These are phyloP conservation scores for Phlegmacium glaucopus DNA, from an alignment of 768 basidiomycete species.

Conservation along the genomic window DNA sequence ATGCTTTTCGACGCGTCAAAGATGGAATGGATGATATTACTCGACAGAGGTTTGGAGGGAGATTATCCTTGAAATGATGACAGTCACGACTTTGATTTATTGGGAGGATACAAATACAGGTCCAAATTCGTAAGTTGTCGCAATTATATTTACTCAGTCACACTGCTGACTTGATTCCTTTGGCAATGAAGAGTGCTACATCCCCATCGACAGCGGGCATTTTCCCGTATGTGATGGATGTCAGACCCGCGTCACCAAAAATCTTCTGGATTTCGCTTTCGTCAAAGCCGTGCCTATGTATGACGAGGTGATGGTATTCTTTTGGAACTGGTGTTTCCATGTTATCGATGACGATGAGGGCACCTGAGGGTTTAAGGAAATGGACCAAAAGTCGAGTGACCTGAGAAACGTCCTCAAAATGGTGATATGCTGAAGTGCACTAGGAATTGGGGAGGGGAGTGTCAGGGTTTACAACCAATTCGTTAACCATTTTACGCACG, in stretches of 20 bases:
- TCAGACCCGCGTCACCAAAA: slow-evolving; percentile 55
- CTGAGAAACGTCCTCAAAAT: slow-evolving; percentile 47
- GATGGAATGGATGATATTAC: slow-evolving; percentile 61
- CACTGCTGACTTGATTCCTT: slow-evolving; percentile 36
- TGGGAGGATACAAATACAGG: no score
- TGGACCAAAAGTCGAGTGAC: slow-evolving; percentile 50
- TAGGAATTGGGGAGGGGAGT: slow-evolving; percentile 16
- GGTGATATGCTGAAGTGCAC: slow-evolving; percentile 67
- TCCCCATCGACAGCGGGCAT: slow-evolving; percentile 29
- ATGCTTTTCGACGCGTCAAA: slow-evolving; percentile 68
- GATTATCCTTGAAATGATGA: slow-evolving; percentile 53
- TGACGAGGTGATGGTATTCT: slow-evolving; percentile 37
- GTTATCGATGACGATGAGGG: slow-evolving; percentile 55
- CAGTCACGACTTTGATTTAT: neutral
- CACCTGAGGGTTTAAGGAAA: slow-evolving; percentile 61
- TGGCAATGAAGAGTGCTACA: slow-evolving; percentile 54
- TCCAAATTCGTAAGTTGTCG: no score
- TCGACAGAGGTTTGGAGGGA: slow-evolving; percentile 70
- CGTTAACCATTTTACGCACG: slow-evolving; percentile 33
- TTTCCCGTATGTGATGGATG: slow-evolving; percentile 36
- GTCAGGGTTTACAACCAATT: neutral
- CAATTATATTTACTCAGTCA: no score
- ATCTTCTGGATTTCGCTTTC: slow-evolving; percentile 43
- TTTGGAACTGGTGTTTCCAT: slow-evolving; percentile 23
- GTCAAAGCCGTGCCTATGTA: slow-evolving; percentile 52